phyloP scores from a whole-genome alignment of 805 yeast species.

The Schwanniomyces vanrijiae region DNA sequence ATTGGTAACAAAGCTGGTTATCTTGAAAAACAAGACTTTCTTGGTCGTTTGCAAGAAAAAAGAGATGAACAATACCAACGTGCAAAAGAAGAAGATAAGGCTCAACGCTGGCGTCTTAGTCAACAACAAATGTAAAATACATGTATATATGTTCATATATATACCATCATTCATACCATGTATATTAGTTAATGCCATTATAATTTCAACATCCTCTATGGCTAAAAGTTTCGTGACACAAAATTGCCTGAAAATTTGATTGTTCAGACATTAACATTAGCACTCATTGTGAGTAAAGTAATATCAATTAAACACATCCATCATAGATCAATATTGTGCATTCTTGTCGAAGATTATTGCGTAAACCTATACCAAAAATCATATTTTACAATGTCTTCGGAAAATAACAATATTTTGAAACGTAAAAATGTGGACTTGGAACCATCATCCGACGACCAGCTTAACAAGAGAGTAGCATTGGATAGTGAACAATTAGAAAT shows the following conservation, averaged over 20 bases:
- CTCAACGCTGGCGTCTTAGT: constrained; percentile 9
- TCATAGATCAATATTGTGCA: not conserved
- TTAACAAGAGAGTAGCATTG: constrained; percentile 67
- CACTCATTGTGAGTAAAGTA: not conserved
- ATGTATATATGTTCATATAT: not conserved
- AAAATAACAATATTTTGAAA: constrained; percentile 45
- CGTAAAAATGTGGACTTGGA: constrained; percentile 66
- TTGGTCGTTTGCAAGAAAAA: constrained; percentile 67
- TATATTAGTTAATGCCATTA: not conserved
- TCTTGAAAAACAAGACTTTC: constrained; percentile 87
- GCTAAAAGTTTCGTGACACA: not conserved
- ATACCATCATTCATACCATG: not conserved
- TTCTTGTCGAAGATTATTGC: not conserved
- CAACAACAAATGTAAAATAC: constrained; percentile 4
- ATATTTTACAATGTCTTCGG: constrained; percentile 7
- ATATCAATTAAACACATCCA: not conserved
- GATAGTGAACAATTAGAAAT: constrained; percentile 57
- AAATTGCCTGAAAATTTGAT: not conserved
- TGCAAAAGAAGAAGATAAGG: constrained; percentile 36
- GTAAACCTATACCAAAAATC: not conserved
- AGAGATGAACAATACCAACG: constrained; percentile 51
- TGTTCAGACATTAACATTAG: not conserved
- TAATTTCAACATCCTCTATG: not conserved
- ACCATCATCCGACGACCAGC: constrained; percentile 43
- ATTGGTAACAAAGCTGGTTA: constrained; percentile 87